phyloP scores from a whole-genome alignment of 2,329 filamentous ascomycete genomes.

The Paecilomyces variotii region DNA sequence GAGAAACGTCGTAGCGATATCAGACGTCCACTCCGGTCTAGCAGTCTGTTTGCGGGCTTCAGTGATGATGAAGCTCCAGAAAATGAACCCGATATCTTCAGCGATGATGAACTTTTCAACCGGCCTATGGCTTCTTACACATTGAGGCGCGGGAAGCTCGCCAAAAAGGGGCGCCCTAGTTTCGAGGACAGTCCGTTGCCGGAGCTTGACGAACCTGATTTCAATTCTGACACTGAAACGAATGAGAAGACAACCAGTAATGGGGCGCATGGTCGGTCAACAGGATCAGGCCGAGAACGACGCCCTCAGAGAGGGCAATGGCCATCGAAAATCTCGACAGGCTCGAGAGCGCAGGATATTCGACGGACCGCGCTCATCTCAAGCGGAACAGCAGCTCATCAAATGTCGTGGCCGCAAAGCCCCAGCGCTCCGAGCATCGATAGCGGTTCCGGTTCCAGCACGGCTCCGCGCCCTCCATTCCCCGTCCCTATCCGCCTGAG shows the following conservation, averaged over 20 bases:
- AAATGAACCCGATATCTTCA: constrained; percentile 27
- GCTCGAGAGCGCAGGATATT: constrained; percentile 54
- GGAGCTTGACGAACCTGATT: constrained; percentile 31
- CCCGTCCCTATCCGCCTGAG: constrained; percentile 85
- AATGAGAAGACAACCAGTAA: constrained; percentile 11
- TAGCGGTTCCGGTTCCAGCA: constrained; percentile 28
- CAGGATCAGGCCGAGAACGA: constrained; percentile 6
- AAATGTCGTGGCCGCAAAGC: constrained; percentile 51
- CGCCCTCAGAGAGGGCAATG: constrained; percentile 17
- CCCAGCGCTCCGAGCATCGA: constrained; percentile 39
- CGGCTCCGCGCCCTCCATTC: constrained; percentile 59
- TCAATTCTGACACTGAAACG: constrained; percentile 19
- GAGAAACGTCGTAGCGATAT: constrained; percentile 50
- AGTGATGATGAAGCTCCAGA: constrained; percentile 43
- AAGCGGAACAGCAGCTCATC: constrained; percentile 63
- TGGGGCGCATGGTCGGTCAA: constrained; percentile 9
- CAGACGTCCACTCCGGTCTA: constrained; percentile 65
- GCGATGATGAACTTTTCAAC: constrained; percentile 37
- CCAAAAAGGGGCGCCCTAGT: constrained; percentile 21
- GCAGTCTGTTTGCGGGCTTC: constrained; percentile 81
- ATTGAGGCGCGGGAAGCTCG: constrained; percentile 34
- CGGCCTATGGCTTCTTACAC: constrained; percentile 38
- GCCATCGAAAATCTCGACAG: constrained; percentile 29
- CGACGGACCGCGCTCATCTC: constrained; percentile 74
- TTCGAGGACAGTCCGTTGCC: constrained; percentile 25